Base-by-base conservation (phyloP, 1,139 yeast species). In the Blastobotrys persicus region DNA sequence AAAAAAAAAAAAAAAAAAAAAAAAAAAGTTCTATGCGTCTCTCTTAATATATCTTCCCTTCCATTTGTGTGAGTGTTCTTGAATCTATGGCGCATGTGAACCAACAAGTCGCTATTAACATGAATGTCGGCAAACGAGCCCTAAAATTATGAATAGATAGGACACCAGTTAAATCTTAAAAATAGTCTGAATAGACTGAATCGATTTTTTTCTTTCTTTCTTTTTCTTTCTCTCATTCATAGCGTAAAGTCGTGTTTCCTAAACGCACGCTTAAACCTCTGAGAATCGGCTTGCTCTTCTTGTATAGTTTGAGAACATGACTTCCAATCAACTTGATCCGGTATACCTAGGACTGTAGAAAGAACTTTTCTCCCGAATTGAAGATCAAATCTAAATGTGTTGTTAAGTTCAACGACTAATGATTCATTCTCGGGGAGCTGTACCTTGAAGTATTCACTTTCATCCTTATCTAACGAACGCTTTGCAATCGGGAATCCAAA, bases 331-430 rank as follows among this genome's bases (percentile, higher is more conserved):
- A 79, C 69, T 57, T 94, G 71, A 12, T 55, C 56, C 52, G 80
- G 80, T 23, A 78, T 68, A 45, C 74, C 77, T 44, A 87, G 65
- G 2, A 82, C 66, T 55, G 72, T 74, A 0, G 95, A 89, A 42
- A 86, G 61, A 0, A 85, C 89, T 58, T 88, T 74, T 62, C 96
- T 74, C 2, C 95, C 94, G 59, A 88, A 85, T 57, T 86, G 95
- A 16, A 86, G 67, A 64, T 88, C 95, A 7, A 87, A 59, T 17
- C 52, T 42, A 31, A 47, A 39, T 11, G 55, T 51, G 2, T 47
- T 44, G n/a, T 52, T 49, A 12, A 52, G 28, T 16, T 56, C 56
- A 6, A 54, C 51, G 3, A 59, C 53, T 9, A 56, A 26, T 33
- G 48, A 39, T 16, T 44, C 45, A 7, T 45, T 47, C 19, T 45